These are phyloP conservation scores for Erysimum cheiranthoides DNA, from an alignment of 345 rosid species.

Conservation along the genomic window DNA sequence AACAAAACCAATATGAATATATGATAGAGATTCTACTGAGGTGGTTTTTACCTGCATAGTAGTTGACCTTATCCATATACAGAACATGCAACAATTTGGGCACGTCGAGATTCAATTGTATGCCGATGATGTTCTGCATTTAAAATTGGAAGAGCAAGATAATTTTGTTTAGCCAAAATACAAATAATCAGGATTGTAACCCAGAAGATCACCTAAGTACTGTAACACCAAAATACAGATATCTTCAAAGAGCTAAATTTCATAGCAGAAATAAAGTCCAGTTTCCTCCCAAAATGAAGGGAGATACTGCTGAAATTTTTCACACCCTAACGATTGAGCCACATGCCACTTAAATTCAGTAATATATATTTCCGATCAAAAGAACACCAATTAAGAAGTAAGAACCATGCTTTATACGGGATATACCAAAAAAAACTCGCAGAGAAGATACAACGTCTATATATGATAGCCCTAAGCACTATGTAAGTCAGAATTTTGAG, in stretches of 20 bases:
- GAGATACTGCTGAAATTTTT: background rate
- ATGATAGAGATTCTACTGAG: slow-evolving; percentile 1
- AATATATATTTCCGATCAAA: background rate
- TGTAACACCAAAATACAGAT: slow-evolving; percentile 24
- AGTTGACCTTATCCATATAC: slow-evolving; percentile 74
- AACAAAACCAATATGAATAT: background rate
- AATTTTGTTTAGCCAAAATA: slow-evolving; percentile 11
- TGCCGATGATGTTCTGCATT: slow-evolving; percentile 80
- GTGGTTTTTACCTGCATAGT: slow-evolving; percentile 69
- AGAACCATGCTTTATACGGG: slow-evolving; percentile 5
- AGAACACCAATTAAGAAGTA: slow-evolving; percentile 13
- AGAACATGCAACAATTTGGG: slow-evolving; percentile 78
- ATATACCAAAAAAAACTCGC: slow-evolving; percentile 14
- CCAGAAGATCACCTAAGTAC: slow-evolving; percentile 8
- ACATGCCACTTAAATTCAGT: slow-evolving; percentile 6
- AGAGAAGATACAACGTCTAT: slow-evolving; percentile 1
- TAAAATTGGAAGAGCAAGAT: slow-evolving; percentile 37
- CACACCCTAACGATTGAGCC: background rate
- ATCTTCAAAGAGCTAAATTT: slow-evolving; percentile 16
- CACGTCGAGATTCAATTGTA: slow-evolving; percentile 73
- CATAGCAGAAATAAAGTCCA: slow-evolving; percentile 4
- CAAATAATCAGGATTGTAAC: slow-evolving; percentile 12
- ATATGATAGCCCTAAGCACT: slow-evolving; percentile 17
- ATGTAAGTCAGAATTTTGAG: slow-evolving; percentile 23
- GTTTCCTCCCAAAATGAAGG: slow-evolving; percentile 16